Conservation (phyloP, 2,329 filamentous ascomycete species). For the Fusarium incarnatum region DNA sequence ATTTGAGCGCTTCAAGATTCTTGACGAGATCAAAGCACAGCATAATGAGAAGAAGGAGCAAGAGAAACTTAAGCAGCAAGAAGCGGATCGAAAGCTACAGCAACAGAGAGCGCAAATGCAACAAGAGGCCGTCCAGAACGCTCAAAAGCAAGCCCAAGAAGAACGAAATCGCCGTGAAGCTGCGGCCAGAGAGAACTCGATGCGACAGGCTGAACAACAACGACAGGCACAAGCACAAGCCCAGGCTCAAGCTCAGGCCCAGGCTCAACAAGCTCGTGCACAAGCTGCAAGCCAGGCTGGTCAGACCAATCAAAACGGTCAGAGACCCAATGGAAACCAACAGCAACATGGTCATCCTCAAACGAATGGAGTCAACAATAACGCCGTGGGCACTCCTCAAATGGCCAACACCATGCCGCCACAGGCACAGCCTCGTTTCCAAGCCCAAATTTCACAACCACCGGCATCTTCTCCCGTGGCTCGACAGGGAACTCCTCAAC, state of each 20-base stretch:
- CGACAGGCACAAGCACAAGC: conserved; percentile 53
- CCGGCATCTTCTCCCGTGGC: conserved; percentile 76
- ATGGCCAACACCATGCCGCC: conserved; percentile 55
- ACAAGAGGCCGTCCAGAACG: conserved; percentile 58
- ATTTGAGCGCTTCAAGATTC: conserved; percentile 91
- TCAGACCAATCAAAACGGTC: conserved; percentile 45
- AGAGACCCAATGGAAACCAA: conserved; percentile 44
- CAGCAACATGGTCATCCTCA: conserved; percentile 52
- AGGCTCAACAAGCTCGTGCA: conserved; percentile 43
- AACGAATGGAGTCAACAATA: conserved; percentile 55
- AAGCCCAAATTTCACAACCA: conserved; percentile 69
- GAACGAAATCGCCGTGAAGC: conserved; percentile 57
- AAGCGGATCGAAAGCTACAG: conserved; percentile 67
- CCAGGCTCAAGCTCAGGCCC: conserved; percentile 50
- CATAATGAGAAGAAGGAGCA: conserved; percentile 81
- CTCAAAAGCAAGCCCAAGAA: conserved; percentile 57
- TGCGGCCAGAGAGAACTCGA: conserved; percentile 52
- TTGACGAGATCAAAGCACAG: conserved; percentile 84
- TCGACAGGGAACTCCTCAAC: conserved; percentile 72
- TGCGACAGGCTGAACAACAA: conserved; percentile 54
- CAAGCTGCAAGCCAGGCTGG: conserved; percentile 47
- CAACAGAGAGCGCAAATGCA: conserved; percentile 57
- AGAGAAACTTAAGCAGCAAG: conserved; percentile 76
- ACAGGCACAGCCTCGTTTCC: conserved; percentile 61
- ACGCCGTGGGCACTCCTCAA: conserved; percentile 52